phyloP scores from a whole-genome alignment of 306 rosid species.

The Castanospermum australe region DNA sequence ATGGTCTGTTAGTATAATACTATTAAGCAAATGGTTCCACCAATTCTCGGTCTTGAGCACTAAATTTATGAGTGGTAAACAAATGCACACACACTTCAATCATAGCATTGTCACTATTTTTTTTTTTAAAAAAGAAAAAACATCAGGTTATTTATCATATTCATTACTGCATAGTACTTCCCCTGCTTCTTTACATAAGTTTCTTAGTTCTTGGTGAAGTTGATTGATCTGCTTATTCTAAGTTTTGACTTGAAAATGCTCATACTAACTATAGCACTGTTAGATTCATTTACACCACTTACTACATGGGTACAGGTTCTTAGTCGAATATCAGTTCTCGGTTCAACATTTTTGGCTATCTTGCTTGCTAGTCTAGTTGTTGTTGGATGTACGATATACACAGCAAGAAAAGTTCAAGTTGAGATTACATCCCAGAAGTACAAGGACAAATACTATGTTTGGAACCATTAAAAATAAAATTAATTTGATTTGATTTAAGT shows the following conservation, averaged over 20 bases:
- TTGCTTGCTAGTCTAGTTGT: constrained; percentile 93
- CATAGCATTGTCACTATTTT: neutral
- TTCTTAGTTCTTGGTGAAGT: neutral
- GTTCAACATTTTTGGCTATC: constrained; percentile 86
- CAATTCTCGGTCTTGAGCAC: neutral
- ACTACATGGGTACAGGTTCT: constrained; percentile 58
- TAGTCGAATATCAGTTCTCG: constrained; percentile 92
- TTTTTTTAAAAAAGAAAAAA: neutral
- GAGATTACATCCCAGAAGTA: constrained; percentile 95
- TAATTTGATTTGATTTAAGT: too few species aligned
- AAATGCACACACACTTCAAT: neutral
- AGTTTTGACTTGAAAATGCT: constrained; percentile 3
- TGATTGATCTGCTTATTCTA: neutral
- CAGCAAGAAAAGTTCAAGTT: constrained; percentile 93
- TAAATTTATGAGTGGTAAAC: neutral
- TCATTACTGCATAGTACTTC: neutral
- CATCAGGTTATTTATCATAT: neutral
- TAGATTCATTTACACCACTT: constrained; percentile 17
- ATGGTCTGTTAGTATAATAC: neutral
- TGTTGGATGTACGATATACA: constrained; percentile 92
- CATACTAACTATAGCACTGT: neutral
- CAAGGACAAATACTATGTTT: too few species aligned
- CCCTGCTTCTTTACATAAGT: neutral
- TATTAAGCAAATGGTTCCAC: neutral
- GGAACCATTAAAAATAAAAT: too few species aligned